Percentiles rank a stretch among this genome's conserved stretches.
Evolutionary conservation across 352 stramenopile species (phyloP).

Genomic region (Phytophthora pinifolia): DNA sequence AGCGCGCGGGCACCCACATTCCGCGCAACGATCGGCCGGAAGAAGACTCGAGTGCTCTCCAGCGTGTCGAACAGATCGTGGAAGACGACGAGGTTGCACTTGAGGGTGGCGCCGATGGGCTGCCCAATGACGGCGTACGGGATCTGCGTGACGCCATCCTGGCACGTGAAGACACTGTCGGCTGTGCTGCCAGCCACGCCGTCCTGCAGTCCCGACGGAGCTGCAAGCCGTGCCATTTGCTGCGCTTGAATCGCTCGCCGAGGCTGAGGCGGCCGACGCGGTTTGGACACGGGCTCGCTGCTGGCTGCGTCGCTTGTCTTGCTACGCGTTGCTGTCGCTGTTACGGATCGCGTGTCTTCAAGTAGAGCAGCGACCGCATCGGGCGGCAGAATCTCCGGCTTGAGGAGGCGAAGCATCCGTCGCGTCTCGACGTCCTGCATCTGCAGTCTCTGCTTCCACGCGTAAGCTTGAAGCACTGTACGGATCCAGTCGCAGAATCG

Average conservation of each 20-base stretch:
- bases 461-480: constrained; percentile 62
- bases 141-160: constrained; percentile 77
- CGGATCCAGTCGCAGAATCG: constrained; percentile 91
- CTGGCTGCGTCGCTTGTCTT: constrained; percentile 5
- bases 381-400: constrained; percentile 45
- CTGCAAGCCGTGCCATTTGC: constrained; percentile 73
- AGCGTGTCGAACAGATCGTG: constrained; percentile 94
- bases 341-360: constrained; percentile 3
- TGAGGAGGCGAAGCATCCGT: constrained; percentile 50
- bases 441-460: constrained; percentile 47
- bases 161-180: constrained; percentile 62
- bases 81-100: constrained; percentile 90
- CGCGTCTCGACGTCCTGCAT: constrained; percentile 48
- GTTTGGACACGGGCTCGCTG: constrained; percentile 8
- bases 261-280: constrained; percentile 17
- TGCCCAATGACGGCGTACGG: constrained; percentile 84
- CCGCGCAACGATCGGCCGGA: constrained; percentile 73
- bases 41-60: constrained; percentile 89
- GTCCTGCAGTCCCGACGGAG: constrained; percentile 44
- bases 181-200: constrained; percentile 17
- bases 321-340: not conserved
- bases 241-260: constrained; percentile 63
- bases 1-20: constrained; percentile 84
- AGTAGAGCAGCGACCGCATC: constrained; percentile 16
- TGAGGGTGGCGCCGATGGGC: constrained; percentile 48